phyloP scores from a whole-genome alignment of 352 stramenopile genomes.

The Thraustotheca clavata region DNA sequence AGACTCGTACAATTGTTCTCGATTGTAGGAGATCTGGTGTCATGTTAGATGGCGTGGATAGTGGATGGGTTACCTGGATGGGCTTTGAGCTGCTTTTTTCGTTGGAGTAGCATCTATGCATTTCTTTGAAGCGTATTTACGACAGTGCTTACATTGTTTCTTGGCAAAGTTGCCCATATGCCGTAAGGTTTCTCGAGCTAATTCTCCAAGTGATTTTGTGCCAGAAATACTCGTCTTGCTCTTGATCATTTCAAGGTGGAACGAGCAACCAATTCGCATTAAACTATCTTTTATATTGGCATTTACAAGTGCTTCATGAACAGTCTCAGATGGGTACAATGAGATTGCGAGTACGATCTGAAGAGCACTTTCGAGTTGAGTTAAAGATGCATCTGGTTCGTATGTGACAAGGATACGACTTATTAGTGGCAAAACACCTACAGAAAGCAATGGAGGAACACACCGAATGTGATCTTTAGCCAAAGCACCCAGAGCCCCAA shows the following conservation, averaged over 20 bases:
- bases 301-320: not conserved
- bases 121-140: no score
- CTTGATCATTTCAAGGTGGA: slow-evolving; percentile 15
- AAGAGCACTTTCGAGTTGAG: slow-evolving; percentile 1
- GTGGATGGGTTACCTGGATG: no score
- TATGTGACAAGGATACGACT: not conserved
- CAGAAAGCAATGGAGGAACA: not conserved
- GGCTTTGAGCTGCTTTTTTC: no score
- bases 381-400: not conserved
- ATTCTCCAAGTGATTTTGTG: slow-evolving; percentile 14
- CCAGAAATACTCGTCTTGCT: not conserved
- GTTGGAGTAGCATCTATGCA: no score
- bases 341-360: slow-evolving; percentile 1
- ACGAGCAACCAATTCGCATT: slow-evolving; percentile 15
- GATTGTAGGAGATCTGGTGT: not conserved
- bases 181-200: slow-evolving; percentile 15
- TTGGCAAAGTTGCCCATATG: slow-evolving; percentile 20
- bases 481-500: slow-evolving; percentile 4
- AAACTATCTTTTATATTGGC: not conserved
- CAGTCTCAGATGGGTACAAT: not conserved
- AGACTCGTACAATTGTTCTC: not conserved
- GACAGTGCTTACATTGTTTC: not conserved
- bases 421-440: not conserved
- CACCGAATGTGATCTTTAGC: slow-evolving; percentile 14
- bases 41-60: no score